Base-by-base conservation (phyloP, 768 basidiomycete species). In the Serpula lacrymans region DNA sequence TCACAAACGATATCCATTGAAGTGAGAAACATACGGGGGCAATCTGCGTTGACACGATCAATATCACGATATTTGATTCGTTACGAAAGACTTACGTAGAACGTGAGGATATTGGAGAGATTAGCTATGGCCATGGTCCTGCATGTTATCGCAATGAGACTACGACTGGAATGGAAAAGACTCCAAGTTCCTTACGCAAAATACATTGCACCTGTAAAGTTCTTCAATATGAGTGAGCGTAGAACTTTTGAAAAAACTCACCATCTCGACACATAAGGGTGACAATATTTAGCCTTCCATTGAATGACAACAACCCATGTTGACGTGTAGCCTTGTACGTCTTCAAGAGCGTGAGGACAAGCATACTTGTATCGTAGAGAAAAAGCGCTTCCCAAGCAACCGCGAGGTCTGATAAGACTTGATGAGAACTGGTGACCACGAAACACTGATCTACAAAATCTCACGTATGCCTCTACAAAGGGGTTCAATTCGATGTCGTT, bases 111-210 rank as follows among this genome's bases (percentile, higher is more conserved):
- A 49, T 78, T 79, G n/a, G 70, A 57, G 11, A 76, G 47, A 47
- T 75, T 76, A 11, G 70, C 71, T 4, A 71, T 40, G 1, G 66
- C 74, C 74, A 80, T 78, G 29, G 73, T 64, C 6, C 78, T 79
- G 39, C 25, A 13, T n/a, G 70, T 69, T 5, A 68, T 42, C 2
- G 67, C 72, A 71, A 77, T 78, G 32, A n/a, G 71, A 64, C 4
- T 76, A 77, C 16, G 28, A 38, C 18, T 30, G 8, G 23, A 22
- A 21, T 8, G 12, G 12, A 38, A 5, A 25, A 14, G 14, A 31
- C 32, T 28, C 13, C 5, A 23, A 17, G 22, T 20, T 4, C 47
- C 75, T 59, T 45, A 79, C 77, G 66, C 73, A 47, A 75, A 80
- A 50, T 78, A 80, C 17, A 80, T 52, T 2, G 74, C 70, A 39